These are phyloP conservation scores for Stygiomarasmius scandens DNA, from an alignment of 1,284 basidiomycete genomes.

Conservation along the genomic window DNA sequence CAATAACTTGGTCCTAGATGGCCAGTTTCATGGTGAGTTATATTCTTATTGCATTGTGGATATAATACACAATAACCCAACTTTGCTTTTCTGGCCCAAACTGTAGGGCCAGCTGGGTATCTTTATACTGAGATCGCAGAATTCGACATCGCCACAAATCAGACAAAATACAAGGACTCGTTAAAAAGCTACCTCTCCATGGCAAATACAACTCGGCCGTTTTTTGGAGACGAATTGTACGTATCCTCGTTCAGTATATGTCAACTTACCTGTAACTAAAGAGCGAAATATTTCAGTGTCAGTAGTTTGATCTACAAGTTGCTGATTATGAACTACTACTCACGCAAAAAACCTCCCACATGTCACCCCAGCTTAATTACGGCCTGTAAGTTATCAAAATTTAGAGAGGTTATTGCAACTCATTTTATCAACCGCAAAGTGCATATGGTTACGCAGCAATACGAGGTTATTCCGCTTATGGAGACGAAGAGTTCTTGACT, in stretches of 20 bases:
- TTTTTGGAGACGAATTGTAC: slow-evolving; percentile 1
- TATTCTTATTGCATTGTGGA: too few species aligned
- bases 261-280: background rate
- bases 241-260: background rate
- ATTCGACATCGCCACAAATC: slow-evolving; percentile 4
- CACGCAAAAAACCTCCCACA: background rate
- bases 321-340: too few species aligned
- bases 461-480: slow-evolving; percentile 7
- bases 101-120: background rate
- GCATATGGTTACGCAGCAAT: slow-evolving; percentile 8
- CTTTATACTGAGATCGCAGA: slow-evolving; percentile 9
- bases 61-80: too few species aligned
- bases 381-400: background rate
- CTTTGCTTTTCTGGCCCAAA: too few species aligned
- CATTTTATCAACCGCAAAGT: background rate
- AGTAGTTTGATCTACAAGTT: background rate
- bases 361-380: background rate
- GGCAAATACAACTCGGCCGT: background rate
- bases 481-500: background rate
- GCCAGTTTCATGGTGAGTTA: too few species aligned
- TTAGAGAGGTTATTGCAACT: background rate
- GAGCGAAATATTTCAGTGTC: background rate
- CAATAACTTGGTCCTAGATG: too few species aligned
- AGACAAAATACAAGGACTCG: slow-evolving; percentile 6
- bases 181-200: background rate